Conservation (phyloP, 2,329 filamentous ascomycete genomes). For the Sclerotinia spermophila region DNA sequence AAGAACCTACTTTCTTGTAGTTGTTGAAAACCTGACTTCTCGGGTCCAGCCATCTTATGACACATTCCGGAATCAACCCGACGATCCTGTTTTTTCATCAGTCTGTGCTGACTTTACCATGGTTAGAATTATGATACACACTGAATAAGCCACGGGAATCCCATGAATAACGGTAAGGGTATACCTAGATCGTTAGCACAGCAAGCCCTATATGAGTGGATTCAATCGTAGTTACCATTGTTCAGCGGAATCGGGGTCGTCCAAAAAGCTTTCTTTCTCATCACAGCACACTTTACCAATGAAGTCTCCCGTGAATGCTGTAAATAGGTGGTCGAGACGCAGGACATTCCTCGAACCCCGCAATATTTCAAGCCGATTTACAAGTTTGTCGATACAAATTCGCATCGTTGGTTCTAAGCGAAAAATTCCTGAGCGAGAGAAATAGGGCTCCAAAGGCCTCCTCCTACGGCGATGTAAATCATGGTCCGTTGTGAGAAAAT, state of each 20-base stretch:
- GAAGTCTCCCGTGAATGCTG: conserved; percentile 19
- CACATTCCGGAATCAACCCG: not conserved
- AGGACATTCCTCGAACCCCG: conserved; percentile 13
- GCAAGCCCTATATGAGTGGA: too few species aligned
- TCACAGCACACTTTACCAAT: conserved; percentile 13
- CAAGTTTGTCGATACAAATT: not conserved
- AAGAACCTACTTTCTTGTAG: conserved; percentile 5
- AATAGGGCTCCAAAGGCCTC: conserved; percentile 22
- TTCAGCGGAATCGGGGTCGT: conserved; percentile 13
- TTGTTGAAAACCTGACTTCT: conserved; percentile 4
- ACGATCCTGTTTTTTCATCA: not conserved
- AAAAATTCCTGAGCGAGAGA: conserved; percentile 20
- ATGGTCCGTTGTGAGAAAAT: conserved; percentile 18
- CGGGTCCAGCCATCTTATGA: not conserved
- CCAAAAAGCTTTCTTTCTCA: conserved; percentile 6
- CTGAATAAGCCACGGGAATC: conserved; percentile 19
- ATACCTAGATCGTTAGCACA: conserved; percentile 11
- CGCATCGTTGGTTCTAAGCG: conserved; percentile 2
- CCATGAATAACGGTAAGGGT: conserved; percentile 27
- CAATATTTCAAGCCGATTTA: conserved; percentile 13
- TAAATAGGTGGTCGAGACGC: conserved; percentile 19
- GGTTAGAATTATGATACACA: conserved; percentile 14
- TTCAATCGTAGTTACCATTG: not conserved
- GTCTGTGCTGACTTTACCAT: not conserved
- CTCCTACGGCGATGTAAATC: conserved; percentile 22